Evolutionary conservation across 2,329 filamentous ascomycete species (phyloP).

Genomic region (Fusarium nematophilum): DNA sequence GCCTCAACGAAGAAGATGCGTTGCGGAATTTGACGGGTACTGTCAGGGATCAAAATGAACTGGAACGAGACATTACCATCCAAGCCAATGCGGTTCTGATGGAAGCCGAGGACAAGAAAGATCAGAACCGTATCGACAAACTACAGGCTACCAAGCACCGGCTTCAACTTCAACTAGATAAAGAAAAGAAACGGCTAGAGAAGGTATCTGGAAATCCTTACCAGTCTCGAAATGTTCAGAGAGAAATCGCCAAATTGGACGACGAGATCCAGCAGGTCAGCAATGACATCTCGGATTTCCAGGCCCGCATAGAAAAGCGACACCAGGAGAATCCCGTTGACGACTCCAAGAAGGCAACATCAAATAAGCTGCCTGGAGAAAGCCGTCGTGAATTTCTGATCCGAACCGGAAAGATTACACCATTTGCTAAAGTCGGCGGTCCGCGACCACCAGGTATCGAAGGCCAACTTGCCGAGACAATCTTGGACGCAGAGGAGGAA

Average conservation of each 20-base stretch:
- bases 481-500: conserved; percentile 86
- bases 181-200: conserved; percentile 59
- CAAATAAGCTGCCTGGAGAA: conserved; percentile 78
- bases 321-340: conserved; percentile 64
- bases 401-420: conserved; percentile 96
- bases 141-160: conserved; percentile 66
- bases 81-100: conserved; percentile 70
- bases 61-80: conserved; percentile 84
- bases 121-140: conserved; percentile 71
- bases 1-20: conserved; percentile 68
- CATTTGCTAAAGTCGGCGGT: conserved; percentile 83
- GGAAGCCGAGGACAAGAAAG: conserved; percentile 72
- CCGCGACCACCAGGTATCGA: conserved; percentile 70
- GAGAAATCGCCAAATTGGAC: conserved; percentile 74
- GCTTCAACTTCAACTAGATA: conserved; percentile 73
- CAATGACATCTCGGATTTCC: conserved; percentile 82
- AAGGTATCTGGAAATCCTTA: conserved; percentile 57
- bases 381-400: conserved; percentile 90
- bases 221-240: conserved; percentile 68
- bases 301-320: conserved; percentile 81
- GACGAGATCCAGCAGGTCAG: conserved; percentile 72
- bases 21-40: conserved; percentile 73
- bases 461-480: conserved; percentile 78
- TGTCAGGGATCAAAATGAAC: conserved; percentile 86
- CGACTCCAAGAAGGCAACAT: conserved; percentile 58